phyloP scores from a whole-genome alignment of 768 basidiomycete species.

The Hypsizygus marmoreus region DNA sequence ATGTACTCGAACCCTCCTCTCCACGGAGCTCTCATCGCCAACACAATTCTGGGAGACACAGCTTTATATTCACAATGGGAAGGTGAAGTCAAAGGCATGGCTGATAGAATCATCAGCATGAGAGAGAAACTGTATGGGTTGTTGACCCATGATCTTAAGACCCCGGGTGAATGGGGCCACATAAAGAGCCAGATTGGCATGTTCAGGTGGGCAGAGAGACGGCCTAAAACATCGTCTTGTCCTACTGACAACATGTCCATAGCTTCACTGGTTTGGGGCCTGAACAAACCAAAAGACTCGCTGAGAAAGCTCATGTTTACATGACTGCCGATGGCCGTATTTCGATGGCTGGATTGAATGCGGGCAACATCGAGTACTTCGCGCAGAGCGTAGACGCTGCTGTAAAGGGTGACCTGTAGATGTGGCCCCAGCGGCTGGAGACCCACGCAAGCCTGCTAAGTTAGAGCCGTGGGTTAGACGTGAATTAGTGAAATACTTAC shows the following conservation, averaged over 20 bases:
- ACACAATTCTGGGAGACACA: slow-evolving; percentile 74
- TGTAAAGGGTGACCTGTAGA: slow-evolving; percentile 74
- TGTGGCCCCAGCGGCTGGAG: background rate
- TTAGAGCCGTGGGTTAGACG: slow-evolving; percentile 12
- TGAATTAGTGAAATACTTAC: slow-evolving; percentile 1
- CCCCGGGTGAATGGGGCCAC: slow-evolving; percentile 94
- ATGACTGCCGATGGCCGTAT: slow-evolving; percentile 95
- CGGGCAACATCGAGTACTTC: slow-evolving; percentile 85
- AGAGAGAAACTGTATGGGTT: slow-evolving; percentile 79
- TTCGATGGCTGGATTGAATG: slow-evolving; percentile 91
- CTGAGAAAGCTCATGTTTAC: slow-evolving; percentile 89
- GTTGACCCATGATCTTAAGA: slow-evolving; percentile 76
- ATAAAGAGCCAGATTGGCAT: slow-evolving; percentile 97
- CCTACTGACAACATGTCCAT: no score
- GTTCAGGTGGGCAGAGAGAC: no score
- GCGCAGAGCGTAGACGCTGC: slow-evolving; percentile 83
- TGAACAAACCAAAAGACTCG: slow-evolving; percentile 77
- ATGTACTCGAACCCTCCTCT: slow-evolving; percentile 98
- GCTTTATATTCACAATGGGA: slow-evolving; percentile 88
- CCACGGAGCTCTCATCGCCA: slow-evolving; percentile 86
- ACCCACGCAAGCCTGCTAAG: slow-evolving; percentile 5
- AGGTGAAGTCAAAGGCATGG: slow-evolving; percentile 92
- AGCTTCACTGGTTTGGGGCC: slow-evolving; percentile 87
- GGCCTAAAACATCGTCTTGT: no score
- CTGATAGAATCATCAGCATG: slow-evolving; percentile 92